A percentile compares a stretch with the other conserved stretches of the same genome.
Evolutionary conservation across 129 eudicot species (phyloP).

Genomic region (Helichrysum umbraculigerum): DNA sequence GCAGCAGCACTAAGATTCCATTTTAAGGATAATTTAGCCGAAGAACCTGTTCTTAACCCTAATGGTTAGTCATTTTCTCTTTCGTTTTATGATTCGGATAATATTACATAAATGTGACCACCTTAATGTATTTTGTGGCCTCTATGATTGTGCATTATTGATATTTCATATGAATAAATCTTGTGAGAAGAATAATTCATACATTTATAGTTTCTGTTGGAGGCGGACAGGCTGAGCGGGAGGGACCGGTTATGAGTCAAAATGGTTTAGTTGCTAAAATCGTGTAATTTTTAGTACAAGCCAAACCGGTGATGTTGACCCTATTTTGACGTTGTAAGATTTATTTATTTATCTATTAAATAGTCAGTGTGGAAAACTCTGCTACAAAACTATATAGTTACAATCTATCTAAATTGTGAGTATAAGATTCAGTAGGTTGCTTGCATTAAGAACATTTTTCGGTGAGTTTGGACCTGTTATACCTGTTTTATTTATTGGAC

Average conservation of each 20-base stretch:
- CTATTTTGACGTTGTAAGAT: background rate
- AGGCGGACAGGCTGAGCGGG: background rate
- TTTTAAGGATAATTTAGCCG: conserved; percentile 38
- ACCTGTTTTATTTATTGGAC: background rate
- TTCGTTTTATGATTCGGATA: background rate
- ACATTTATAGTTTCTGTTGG: background rate
- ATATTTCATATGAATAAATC: conserved; percentile 11
- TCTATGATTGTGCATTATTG: conserved; percentile 1
- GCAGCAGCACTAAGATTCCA: conserved; percentile 68
- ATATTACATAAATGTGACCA: background rate
- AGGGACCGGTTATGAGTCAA: background rate
- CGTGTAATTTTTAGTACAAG: background rate
- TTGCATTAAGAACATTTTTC: background rate
- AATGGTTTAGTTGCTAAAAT: background rate
- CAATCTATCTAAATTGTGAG: background rate
- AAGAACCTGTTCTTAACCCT: conserved; percentile 46
- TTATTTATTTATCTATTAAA: no score
- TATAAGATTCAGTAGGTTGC: background rate
- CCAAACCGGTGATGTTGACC: no score
- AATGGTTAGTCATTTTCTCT: conserved; percentile 45
- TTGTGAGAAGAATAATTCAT: background rate
- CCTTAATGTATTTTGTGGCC: background rate
- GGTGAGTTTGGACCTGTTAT: background rate
- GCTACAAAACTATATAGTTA: background rate
- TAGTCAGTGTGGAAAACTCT: background rate